These are phyloP conservation scores for Plenodomus biglobosus DNA, from an alignment of 2,329 filamentous ascomycete genomes.

Conservation along the genomic window DNA sequence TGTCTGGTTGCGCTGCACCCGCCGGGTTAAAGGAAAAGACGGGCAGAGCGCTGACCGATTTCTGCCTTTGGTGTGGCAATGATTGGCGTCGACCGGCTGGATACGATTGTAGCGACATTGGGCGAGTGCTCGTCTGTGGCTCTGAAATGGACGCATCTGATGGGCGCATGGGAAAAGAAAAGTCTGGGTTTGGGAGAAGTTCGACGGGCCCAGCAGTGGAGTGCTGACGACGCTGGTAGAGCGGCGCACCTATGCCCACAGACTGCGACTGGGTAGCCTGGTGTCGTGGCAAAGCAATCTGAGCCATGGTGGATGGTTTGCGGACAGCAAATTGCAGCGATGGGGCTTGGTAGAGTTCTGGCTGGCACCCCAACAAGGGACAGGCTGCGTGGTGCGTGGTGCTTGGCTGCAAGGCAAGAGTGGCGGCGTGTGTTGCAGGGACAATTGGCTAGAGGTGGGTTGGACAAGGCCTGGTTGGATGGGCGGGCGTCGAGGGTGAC, in stretches of 20 bases:
- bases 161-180: conserved; percentile 50
- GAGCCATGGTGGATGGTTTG: conserved; percentile 36
- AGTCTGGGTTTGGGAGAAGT: conserved; percentile 52
- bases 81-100: conserved; percentile 39
- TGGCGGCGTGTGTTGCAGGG: conserved; percentile 24
- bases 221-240: conserved; percentile 40
- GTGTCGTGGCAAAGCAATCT: conserved; percentile 46
- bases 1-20: conserved; percentile 37
- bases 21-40: conserved; percentile 54
- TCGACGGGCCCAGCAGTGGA: conserved; percentile 44
- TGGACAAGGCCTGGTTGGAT: conserved; percentile 26
- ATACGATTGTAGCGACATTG: conserved; percentile 43
- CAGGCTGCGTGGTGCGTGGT: conserved; percentile 24
- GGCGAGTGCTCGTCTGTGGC: conserved; percentile 39
- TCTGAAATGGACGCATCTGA: conserved; percentile 30
- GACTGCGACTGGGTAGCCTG: conserved; percentile 44
- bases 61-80: conserved; percentile 41
- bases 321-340: conserved; percentile 26
- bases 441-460: conserved; percentile 18
- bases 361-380: conserved; percentile 26
- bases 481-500: conserved; percentile 29
- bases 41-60: conserved; percentile 49
- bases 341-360: conserved; percentile 33
- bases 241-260: conserved; percentile 36
- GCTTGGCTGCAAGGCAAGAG: conserved; percentile 24